These are phyloP conservation scores for Climacium dendroides DNA, from an alignment of 225 moss, liverwort and hornwort species.

Conservation along the genomic window DNA sequence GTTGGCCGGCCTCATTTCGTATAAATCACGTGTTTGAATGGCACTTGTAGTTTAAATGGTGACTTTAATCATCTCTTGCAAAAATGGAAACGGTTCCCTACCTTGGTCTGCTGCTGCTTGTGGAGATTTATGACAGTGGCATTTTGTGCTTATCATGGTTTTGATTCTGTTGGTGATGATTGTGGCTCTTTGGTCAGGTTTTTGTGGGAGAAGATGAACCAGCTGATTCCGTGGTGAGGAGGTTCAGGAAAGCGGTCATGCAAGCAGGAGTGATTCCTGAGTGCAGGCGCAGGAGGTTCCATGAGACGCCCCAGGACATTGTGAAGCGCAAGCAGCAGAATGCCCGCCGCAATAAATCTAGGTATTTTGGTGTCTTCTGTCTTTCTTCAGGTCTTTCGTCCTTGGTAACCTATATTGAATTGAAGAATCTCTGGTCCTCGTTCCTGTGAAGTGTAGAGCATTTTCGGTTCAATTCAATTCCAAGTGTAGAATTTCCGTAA, in stretches of 20 bases:
- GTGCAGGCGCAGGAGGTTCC: slow-evolving; percentile 83
- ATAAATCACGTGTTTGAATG: not conserved
- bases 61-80: not conserved
- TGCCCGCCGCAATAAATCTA: slow-evolving; percentile 52
- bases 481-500: not conserved
- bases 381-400: not conserved
- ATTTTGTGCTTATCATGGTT: not conserved
- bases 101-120: not conserved
- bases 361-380: not conserved
- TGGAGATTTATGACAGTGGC: not conserved
- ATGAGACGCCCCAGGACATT: slow-evolving; percentile 97
- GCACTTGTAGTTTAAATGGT: not conserved
- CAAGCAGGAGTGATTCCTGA: slow-evolving; percentile 95
- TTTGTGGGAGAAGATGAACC: slow-evolving; percentile 89
- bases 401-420: not conserved
- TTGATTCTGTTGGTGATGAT: not conserved
- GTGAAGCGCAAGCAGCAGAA: slow-evolving; percentile 89
- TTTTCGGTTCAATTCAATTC: not conserved
- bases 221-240: slow-evolving; percentile 82
- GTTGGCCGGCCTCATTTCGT: not conserved
- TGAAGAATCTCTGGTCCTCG: not conserved
- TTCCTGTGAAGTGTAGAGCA: not conserved
- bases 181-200: slow-evolving; percentile 20
- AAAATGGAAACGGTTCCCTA: not conserved
- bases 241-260: slow-evolving; percentile 94